Evolutionary conservation across 2,329 filamentous ascomycete genomes (phyloP), one percentile per base, ranked within the genome.

Genomic region (Botryotinia convoluta): DNA sequence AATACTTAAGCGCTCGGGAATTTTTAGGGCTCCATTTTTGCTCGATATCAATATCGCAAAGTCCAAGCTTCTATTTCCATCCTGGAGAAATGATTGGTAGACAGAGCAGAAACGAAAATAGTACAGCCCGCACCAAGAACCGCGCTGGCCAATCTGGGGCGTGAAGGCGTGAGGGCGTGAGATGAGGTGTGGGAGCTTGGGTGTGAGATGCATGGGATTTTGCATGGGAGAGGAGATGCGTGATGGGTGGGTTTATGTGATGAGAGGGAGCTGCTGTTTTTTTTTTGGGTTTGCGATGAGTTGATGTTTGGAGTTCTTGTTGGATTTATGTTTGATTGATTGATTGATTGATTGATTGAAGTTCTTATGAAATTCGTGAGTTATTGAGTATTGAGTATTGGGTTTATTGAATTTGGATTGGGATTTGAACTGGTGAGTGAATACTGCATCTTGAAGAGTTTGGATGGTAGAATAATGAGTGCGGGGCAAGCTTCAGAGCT

Each of bases 401-500:
- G 26, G 16, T n/a, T 29, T 18, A 3, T 29, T n/a, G 26, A 1
- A 42, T 22, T 22, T 68, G 48, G 18, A 26, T 42, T 68, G n/a
- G n/a, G 35, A 32, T 32, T 48, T 32, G 5, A 42, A 68, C 26
- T 57, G 48, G 48, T 69, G 18, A 65, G 44, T 61, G 20, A 45
- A 10, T 26, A 42, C 37, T 26, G n/a, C 7, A 26, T 32, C 10
- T 69, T 68, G 48, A 8, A 12, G 22, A 8, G 39, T 42, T 18
- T n/a, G 14, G n/a, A 64, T 57, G 45, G 20, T n/a, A 29, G 45
- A 29, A 37, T n/a, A 26, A 37, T 37, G 12, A 57, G 9, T 67
- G 69, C 69, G 69, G 69, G 69, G 69, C 45, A 71, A 71, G 44
- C 44, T 71, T 60, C 26, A 48, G 57, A 42, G 60, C 26, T 71